Percentiles rank a stretch among this genome's conserved stretches.
Conservation (phyloP, 148 eudicot species). For the Silene latifolia region DNA sequence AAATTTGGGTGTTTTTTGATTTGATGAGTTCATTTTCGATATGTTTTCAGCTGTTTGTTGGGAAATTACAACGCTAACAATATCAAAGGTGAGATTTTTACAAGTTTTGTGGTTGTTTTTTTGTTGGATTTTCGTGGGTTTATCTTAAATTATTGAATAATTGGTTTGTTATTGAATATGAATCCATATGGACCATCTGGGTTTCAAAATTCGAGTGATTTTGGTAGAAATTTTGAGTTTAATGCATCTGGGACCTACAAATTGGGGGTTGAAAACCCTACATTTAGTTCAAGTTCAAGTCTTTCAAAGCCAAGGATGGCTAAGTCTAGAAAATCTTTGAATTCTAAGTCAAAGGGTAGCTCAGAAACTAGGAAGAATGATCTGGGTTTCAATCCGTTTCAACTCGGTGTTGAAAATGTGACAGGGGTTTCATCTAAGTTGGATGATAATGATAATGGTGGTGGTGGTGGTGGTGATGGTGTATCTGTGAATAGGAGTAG, state of each 20-base stretch:
- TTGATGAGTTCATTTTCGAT: slow-evolving; percentile 29
- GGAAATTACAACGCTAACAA: neutral
- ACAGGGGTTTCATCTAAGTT: slow-evolving; percentile 28
- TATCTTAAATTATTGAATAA: slow-evolving; percentile 11
- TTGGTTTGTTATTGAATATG: slow-evolving; percentile 20
- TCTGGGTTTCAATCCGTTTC: slow-evolving; percentile 48
- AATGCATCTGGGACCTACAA: slow-evolving; percentile 30
- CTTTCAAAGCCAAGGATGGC: slow-evolving; percentile 50
- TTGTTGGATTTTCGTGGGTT: slow-evolving; percentile 25
- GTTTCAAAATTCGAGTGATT: slow-evolving; percentile 27
- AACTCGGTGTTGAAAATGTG: slow-evolving; percentile 25
- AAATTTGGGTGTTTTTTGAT: slow-evolving; percentile 9
- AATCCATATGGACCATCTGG: slow-evolving; percentile 35
- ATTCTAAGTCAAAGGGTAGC: slow-evolving; percentile 29
- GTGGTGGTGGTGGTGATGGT: slow-evolving; percentile 21
- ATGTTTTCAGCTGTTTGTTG: slow-evolving; percentile 26
- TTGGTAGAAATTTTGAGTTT: slow-evolving; percentile 47
- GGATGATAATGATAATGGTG: slow-evolving; percentile 19
- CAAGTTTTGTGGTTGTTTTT: neutral
- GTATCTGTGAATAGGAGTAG: slow-evolving; percentile 26
- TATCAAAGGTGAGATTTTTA: slow-evolving; percentile 25
- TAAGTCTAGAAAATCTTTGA: slow-evolving; percentile 44
- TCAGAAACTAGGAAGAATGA: slow-evolving; percentile 35
- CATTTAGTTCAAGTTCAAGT: slow-evolving; percentile 31
- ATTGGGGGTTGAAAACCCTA: slow-evolving; percentile 36